Percentiles rank a stretch among this genome's conserved stretches.
phyloP scores from a whole-genome alignment of 495 filamentous ascomycete species.

The Xylaria bambusicola region DNA sequence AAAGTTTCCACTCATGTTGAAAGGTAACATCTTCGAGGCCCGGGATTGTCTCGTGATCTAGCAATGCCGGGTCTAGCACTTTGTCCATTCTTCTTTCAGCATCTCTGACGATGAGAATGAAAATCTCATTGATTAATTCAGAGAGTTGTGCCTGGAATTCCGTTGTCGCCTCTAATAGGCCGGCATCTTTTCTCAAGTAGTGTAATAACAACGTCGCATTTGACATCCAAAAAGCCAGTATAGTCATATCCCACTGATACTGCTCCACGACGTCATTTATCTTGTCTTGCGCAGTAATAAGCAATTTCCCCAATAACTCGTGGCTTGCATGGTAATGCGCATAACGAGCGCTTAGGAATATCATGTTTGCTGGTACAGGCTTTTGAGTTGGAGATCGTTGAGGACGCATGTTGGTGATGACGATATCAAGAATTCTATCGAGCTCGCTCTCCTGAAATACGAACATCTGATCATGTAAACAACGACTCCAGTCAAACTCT shows the following conservation, averaged over 20 bases:
- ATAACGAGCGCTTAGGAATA: conserved; percentile 94
- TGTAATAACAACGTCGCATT: conserved; percentile 94
- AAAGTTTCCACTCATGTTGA: conserved; percentile 97
- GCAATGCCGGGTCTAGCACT: conserved; percentile 85
- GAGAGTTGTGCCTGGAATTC: conserved; percentile 92
- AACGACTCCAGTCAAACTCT: conserved; percentile 97
- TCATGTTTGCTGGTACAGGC: conserved; percentile 93
- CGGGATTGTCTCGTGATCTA: conserved; percentile 98
- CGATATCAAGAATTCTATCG: conserved; percentile 84
- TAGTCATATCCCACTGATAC: conserved; percentile 99
- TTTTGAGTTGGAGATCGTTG: conserved; percentile 95
- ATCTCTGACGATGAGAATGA: conserved; percentile 96
- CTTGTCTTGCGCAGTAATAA: conserved; percentile 88
- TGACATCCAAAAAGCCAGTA: conserved; percentile 97
- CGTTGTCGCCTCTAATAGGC: conserved; percentile 76
- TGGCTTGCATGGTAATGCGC: conserved; percentile 93
- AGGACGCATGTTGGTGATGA: conserved; percentile 98
- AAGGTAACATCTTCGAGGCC: conserved; percentile 96
- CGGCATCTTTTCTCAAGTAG: conserved; percentile 93
- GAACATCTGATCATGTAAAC: conserved; percentile 98
- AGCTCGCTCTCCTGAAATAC: conserved; percentile 96
- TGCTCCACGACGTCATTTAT: conserved; percentile 94
- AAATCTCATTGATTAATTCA: conserved; percentile 97
- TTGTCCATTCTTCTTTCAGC: conserved; percentile 98
- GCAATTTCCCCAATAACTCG: conserved; percentile 77